A percentile compares a stretch with the other conserved stretches of the same genome.
Evolutionary conservation across 805 yeast species (phyloP).

Genomic region (Candida dajiaensis): DNA sequence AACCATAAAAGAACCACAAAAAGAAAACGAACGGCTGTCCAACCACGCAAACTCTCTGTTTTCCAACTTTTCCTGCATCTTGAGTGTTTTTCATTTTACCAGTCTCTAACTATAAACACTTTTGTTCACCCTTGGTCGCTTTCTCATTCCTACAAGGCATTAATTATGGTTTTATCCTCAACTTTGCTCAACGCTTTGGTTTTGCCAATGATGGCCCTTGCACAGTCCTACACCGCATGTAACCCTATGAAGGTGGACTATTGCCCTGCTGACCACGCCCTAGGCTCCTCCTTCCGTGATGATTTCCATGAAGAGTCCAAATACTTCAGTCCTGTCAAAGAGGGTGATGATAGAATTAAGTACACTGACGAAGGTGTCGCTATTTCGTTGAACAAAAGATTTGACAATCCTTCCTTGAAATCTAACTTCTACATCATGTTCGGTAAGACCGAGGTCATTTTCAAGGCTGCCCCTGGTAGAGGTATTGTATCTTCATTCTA

Average conservation of each 20-base stretch:
- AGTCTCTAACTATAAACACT: not conserved
- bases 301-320: slow-evolving; percentile 44
- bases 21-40: not conserved
- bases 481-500: slow-evolving; percentile 82
- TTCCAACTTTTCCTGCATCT: not conserved
- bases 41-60: not conserved
- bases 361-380: slow-evolving; percentile 52
- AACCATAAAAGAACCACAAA: not conserved
- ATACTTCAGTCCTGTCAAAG: slow-evolving; percentile 32
- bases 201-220: slow-evolving; percentile 4
- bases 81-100: not conserved
- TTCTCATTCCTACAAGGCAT: not conserved
- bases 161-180: not conserved
- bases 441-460: slow-evolving; percentile 70
- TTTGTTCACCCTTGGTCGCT: not conserved
- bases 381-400: slow-evolving; percentile 53
- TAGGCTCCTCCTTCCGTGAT: slow-evolving; percentile 48
- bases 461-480: slow-evolving; percentile 68
- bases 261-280: slow-evolving; percentile 52
- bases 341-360: slow-evolving; percentile 36
- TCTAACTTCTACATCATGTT: slow-evolving; percentile 85
- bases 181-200: not conserved
- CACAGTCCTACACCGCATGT: slow-evolving; percentile 26
- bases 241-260: slow-evolving; percentile 35
- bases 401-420: slow-evolving; percentile 71